Evolutionary conservation across 768 basidiomycete genomes (phyloP).

Genomic region (Lactifluus subvellereus): DNA sequence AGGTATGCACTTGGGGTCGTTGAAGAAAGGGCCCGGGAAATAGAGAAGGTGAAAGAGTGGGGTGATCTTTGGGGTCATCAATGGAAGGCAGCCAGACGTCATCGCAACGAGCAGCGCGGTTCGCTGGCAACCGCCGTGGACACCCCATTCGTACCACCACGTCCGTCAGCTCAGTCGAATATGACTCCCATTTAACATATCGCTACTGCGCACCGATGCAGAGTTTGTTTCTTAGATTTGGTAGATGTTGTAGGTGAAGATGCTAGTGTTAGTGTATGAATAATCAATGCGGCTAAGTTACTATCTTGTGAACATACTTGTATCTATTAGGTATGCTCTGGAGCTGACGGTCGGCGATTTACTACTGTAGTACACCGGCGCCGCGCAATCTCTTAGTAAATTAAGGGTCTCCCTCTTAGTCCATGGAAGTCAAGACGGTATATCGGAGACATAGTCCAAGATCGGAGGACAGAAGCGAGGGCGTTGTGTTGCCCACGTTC

Average conservation of each 20-base stretch:
- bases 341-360: no score
- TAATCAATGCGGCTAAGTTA: no score
- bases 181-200: neutral
- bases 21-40: neutral
- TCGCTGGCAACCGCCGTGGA: neutral
- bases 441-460: no score
- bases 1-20: neutral
- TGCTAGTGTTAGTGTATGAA: no score
- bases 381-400: no score
- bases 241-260: neutral
- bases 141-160: neutral
- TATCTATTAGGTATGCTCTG: no score
- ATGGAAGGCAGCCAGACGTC: neutral
- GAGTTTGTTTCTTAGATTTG: neutral
- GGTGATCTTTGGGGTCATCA: neutral
- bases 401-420: no score
- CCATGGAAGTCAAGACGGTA: no score
- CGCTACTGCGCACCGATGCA: neutral
- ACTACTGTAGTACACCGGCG: no score
- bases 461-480: no score
- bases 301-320: no score
- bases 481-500: no score
- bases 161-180: neutral
- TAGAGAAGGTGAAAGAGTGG: neutral
- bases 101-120: neutral